These are phyloP conservation scores for Tarenaya hassleriana DNA, from an alignment of 345 rosid species.

Conservation along the genomic window DNA sequence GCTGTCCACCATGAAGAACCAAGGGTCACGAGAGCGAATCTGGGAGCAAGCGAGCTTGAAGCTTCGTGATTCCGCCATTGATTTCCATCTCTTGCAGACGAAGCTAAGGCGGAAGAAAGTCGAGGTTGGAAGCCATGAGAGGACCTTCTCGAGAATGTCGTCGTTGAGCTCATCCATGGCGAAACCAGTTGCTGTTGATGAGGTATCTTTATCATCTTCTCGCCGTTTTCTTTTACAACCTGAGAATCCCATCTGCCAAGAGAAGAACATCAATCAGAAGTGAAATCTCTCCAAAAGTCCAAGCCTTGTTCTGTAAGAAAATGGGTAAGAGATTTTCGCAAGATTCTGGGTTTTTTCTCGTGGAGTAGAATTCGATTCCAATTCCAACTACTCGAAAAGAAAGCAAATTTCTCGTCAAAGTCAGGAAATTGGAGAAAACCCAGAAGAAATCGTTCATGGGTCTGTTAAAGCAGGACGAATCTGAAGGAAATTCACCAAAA, in stretches of 20 bases:
- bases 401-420: constrained; percentile 1
- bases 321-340: constrained; percentile 10
- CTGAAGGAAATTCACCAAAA: too few relatives aligned
- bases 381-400: not conserved
- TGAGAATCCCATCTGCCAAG: constrained; percentile 24
- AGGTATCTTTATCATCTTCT: constrained; percentile 23
- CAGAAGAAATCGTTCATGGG: not conserved
- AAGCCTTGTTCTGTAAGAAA: constrained; percentile 18
- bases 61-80: constrained; percentile 49
- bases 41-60: constrained; percentile 76
- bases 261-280: constrained; percentile 29
- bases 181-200: constrained; percentile 21
- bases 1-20: constrained; percentile 70
- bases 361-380: too few relatives aligned
- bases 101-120: constrained; percentile 53
- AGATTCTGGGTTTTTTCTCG: too few relatives aligned
- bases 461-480: too few relatives aligned
- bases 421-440: not conserved
- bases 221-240: constrained; percentile 52
- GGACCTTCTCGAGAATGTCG: constrained; percentile 74
- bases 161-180: constrained; percentile 63
- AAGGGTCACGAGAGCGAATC: constrained; percentile 66
- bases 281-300: constrained; percentile 5
- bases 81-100: constrained; percentile 89
- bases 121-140: constrained; percentile 81